Base-by-base conservation (phyloP, 108 stramenopile genomes). In the Cyclotella cryptica region DNA sequence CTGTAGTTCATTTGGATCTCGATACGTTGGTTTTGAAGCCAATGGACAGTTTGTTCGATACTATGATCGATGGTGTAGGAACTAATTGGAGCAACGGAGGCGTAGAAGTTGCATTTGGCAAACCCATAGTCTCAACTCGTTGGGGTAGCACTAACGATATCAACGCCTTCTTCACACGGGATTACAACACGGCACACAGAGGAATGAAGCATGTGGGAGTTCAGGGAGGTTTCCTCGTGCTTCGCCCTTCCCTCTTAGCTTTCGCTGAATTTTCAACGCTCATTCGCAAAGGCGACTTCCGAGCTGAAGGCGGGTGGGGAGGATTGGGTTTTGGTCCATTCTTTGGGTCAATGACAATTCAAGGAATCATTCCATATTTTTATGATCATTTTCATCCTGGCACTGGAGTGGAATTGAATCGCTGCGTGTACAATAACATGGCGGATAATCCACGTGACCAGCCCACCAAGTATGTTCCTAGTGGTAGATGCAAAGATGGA, bases 381-480 rank as follows among this genome's bases (percentile, higher is more conserved):
- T 98, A 98, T 65, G 86, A 89, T 70, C 62, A 89, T 60, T 52
- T 92, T 3, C 93, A 93, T 69, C 84, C 85, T 13, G 84, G 81
- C 13, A 85, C 86, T 24, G 89, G 87, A 39, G 79, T 93, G 10
- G 93, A 93, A 62, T 72, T 93, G 71, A 87, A 91, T 75, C 92
- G 89, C 43, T 98, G 98, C 63, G 60, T 87, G 8, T 97, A 91
- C 88, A 97, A 98, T 78, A 92, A 94, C 80, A 98, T 98, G 96
- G 89, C 85, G 8, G 88, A 91, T 69, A 95, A 96, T 73, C 95
- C 96, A 41, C 80, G 89, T 30, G 89, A 89, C 49, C 71, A 91
- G 49, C 76, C 71, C 15, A 89, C 87, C 11, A 85, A 93, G 77
- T 91, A 90, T 57, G 67, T 84, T 39, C 86, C 87, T 22, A 70